phyloP scores from a whole-genome alignment of 495 filamentous ascomycete species.

The Neurospora intermedia region DNA sequence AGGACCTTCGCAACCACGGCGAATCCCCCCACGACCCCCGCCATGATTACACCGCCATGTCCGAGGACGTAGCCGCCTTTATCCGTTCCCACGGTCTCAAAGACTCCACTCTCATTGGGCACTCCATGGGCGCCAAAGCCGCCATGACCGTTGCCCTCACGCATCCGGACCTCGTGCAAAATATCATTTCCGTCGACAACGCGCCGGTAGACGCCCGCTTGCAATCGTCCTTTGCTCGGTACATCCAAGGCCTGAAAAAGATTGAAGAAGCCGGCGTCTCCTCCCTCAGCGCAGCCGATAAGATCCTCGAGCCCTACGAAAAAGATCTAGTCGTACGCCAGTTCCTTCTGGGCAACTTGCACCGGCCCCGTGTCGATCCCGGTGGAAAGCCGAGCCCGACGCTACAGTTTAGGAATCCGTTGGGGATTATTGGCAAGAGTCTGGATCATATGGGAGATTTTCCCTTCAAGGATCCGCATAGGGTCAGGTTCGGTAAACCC shows the following conservation, averaged over 20 bases:
- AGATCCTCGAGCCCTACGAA: conserved; percentile 70
- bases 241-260: conserved; percentile 74
- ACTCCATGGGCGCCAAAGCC: conserved; percentile 97
- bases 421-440: conserved; percentile 24
- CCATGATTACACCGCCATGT: conserved; percentile 81
- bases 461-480: conserved; percentile 58
- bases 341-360: conserved; percentile 86
- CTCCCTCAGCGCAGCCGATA: conserved; percentile 63
- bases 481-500: conserved; percentile 57
- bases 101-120: conserved; percentile 70
- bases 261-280: conserved; percentile 58
- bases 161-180: conserved; percentile 50
- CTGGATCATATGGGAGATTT: conserved; percentile 67
- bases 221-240: conserved; percentile 63
- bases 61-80: conserved; percentile 76
- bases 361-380: conserved; percentile 29
- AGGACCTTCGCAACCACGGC: conserved; percentile 95
- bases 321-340: conserved; percentile 67
- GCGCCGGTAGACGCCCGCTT: conserved; percentile 74
- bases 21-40: conserved; percentile 65
- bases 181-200: conserved; percentile 82
- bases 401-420: conserved; percentile 37
- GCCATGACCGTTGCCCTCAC: conserved; percentile 81
- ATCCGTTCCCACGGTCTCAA: conserved; percentile 61
- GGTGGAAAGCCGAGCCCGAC: not conserved